Evolutionary conservation across 768 basidiomycete species (phyloP).

Genomic region (Dendrothele bispora): DNA sequence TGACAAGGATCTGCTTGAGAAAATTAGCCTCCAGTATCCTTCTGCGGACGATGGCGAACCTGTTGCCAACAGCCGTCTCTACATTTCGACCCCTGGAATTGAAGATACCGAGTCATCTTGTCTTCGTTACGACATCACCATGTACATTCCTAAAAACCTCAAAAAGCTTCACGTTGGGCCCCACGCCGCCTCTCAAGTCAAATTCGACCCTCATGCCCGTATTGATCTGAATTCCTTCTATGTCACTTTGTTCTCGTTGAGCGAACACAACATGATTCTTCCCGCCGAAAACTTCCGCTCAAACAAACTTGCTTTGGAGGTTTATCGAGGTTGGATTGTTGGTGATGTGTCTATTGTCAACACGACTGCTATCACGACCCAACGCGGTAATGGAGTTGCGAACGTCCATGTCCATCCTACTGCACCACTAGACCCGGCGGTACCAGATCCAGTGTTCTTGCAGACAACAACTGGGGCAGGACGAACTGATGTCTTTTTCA

Average conservation of each 20-base stretch:
- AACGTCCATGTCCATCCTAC: slow-evolving; percentile 50
- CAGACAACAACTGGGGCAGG: slow-evolving; percentile 55
- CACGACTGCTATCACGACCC: slow-evolving; percentile 41
- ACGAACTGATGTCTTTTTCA: slow-evolving; percentile 49
- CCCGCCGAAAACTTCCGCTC: slow-evolving; percentile 41
- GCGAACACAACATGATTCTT: slow-evolving; percentile 45
- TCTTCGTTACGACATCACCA: slow-evolving; percentile 54
- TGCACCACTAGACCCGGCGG: slow-evolving; percentile 26
- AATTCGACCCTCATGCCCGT: slow-evolving; percentile 44
- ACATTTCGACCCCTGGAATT: slow-evolving; percentile 36
- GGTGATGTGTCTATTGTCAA: slow-evolving; percentile 51
- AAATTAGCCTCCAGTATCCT: slow-evolving; percentile 36
- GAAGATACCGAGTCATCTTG: slow-evolving; percentile 30
- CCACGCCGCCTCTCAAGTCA: slow-evolving; percentile 45
- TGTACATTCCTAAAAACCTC: slow-evolving; percentile 50
- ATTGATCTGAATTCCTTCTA: slow-evolving; percentile 43
- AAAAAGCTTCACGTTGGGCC: slow-evolving; percentile 47
- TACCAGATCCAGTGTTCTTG: slow-evolving; percentile 36
- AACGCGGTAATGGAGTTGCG: slow-evolving; percentile 48
- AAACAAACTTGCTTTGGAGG: slow-evolving; percentile 39
- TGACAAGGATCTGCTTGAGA: slow-evolving; percentile 38
- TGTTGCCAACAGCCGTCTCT: slow-evolving; percentile 34
- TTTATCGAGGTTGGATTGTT: slow-evolving; percentile 59
- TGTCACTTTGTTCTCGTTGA: slow-evolving; percentile 40
- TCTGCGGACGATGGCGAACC: slow-evolving; percentile 27